A percentile compares a stretch with the other conserved stretches of the same genome.
Conservation (phyloP, 495 filamentous ascomycete genomes). For the Antarctomyces pellizariae region DNA sequence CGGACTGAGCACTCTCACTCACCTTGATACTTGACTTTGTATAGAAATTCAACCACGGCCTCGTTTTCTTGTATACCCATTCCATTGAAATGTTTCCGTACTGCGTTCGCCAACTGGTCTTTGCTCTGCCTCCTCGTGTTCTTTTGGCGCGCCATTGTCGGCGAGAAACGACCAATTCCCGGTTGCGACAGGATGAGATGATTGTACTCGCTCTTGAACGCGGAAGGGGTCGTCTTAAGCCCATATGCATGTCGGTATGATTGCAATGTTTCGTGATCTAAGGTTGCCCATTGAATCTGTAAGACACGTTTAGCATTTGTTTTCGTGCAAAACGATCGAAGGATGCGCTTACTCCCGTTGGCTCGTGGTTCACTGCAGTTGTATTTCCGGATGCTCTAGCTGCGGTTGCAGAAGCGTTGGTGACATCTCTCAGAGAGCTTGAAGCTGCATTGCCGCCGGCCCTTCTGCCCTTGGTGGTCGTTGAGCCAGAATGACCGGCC, state of each 20-base stretch:
- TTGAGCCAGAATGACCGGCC: constrained; percentile 6
- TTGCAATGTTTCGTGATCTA: constrained; percentile 49
- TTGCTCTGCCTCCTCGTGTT: constrained; percentile 43
- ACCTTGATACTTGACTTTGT: constrained; percentile 50
- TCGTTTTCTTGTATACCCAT: constrained; percentile 69
- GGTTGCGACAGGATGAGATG: constrained; percentile 44
- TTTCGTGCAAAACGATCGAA: neutral
- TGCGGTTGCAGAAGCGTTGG: constrained; percentile 8
- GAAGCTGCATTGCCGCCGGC: constrained; percentile 6
- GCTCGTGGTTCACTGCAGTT: constrained; percentile 3
- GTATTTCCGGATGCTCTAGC: constrained; percentile 2
- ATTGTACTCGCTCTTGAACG: constrained; percentile 48
- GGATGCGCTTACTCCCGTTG: constrained; percentile 4
- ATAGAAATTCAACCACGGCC: constrained; percentile 66
- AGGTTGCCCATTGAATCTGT: constrained; percentile 56
- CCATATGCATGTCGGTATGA: constrained; percentile 60
- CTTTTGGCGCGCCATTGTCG: constrained; percentile 43
- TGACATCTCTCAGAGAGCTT: constrained; percentile 14
- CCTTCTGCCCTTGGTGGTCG: constrained; percentile 11
- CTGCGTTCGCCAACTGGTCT: constrained; percentile 56
- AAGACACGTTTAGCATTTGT: constrained; percentile 3
- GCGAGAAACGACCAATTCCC: constrained; percentile 45
- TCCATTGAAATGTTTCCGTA: constrained; percentile 78
- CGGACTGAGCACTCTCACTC: neutral
- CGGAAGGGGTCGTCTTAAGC: constrained; percentile 37